Base-by-base conservation (phyloP, 1,284 basidiomycete genomes). In the Heimioporus retisporus region DNA sequence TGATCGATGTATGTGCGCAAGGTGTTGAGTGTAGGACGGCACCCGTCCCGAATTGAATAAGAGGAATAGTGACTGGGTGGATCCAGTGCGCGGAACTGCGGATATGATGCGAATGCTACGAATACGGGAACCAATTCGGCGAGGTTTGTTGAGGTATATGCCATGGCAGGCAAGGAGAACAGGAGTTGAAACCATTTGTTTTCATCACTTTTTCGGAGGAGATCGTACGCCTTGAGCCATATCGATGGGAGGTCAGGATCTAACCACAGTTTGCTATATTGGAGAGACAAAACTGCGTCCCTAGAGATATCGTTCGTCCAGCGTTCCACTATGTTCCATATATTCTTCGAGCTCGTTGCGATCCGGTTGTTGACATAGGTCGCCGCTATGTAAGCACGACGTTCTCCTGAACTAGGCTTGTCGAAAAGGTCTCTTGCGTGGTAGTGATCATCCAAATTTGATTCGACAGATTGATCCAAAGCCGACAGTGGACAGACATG, bases 311-410 rank as follows among this genome's bases (percentile, higher is more conserved):
- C 10, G 18, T 19, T 19, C 18, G 46, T n/a, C 46, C 16, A 48
- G 18, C 16, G 21, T 48, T 48, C 21, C 8, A 48, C 21, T 13
- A 19, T 48, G 6, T n/a, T n/a, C 46, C 16, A 48, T 48, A 48
- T 48, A 48, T 21, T 18, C 46, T 40, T 40, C 35, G 35, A 10
- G 13, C 35, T 40, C 35, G 35, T 40, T 40, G 35, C 35, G 35
- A 11, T 40, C 10, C 35, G 35, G 35, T 11, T 11, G 35, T 60
- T 62, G 13, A 73, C 59, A 1, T 23, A n/a, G 6, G 57, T 56
- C 4, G 75, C 74, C 3, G 66, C 57, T 0, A 40, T 58, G 62
- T 61, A 70, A 25, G 73, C 74, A 1, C 63, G 69, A 40, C 58
- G 55, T 23, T 76, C 74, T 4, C 53, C 62, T 0, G 59, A 63